phyloP scores from a whole-genome alignment of 1,284 basidiomycete species.

The Exobasidium rhododendri region DNA sequence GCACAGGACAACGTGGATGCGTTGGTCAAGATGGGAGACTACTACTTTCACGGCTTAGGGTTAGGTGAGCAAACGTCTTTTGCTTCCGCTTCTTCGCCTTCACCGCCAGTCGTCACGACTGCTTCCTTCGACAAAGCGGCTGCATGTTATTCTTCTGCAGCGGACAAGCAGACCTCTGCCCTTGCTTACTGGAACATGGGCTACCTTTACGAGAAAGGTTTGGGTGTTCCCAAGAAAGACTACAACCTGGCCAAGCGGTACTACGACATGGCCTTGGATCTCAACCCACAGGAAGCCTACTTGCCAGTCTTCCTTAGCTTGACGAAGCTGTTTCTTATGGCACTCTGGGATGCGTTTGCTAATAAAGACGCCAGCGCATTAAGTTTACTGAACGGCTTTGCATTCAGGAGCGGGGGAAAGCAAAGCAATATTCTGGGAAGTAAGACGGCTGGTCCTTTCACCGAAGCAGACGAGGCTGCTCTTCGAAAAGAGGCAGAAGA shows the following conservation, averaged over 20 bases:
- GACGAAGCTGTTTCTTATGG: conserved; percentile 76
- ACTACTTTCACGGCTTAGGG: conserved; percentile 70
- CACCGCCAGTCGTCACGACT: background rate
- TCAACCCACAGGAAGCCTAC: conserved; percentile 76
- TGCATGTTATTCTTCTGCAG: conserved; percentile 83
- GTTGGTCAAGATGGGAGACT: conserved; percentile 83
- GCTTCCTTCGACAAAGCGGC: conserved; percentile 73
- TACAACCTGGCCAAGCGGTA: conserved; percentile 95
- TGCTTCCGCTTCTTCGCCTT: background rate
- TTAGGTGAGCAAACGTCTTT: conserved; percentile 15
- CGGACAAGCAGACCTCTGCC: conserved; percentile 82
- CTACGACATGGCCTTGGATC: conserved; percentile 84
- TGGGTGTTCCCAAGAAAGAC: conserved; percentile 74
- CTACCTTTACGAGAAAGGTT: conserved; percentile 97
- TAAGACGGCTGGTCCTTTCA: conserved; percentile 20
- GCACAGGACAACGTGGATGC: conserved; percentile 91
- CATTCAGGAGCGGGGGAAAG: conserved; percentile 10
- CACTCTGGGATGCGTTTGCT: conserved; percentile 64
- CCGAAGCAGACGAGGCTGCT: conserved; percentile 36
- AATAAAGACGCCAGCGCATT: conserved; percentile 30
- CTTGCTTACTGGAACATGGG: conserved; percentile 98
- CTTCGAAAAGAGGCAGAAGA: conserved; percentile 19
- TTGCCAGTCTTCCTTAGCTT: conserved; percentile 80
- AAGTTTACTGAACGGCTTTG: conserved; percentile 32
- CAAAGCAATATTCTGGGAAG: background rate